Percentiles rank a stretch among this genome's conserved stretches.
Evolutionary conservation across 345 rosid species (phyloP).

Genomic region (Brassica juncea): DNA sequence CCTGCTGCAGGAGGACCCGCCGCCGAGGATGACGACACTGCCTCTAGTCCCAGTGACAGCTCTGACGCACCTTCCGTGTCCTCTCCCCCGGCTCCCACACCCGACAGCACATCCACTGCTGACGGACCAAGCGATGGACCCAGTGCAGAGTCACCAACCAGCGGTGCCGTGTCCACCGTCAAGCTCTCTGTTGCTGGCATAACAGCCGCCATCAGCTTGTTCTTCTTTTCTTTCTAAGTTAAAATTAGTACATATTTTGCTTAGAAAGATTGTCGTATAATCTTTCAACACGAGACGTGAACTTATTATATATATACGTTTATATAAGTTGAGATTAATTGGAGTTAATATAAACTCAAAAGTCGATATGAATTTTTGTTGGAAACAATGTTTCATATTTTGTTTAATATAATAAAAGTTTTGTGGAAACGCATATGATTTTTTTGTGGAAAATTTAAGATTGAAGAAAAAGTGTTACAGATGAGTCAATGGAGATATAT

Average conservation of each 20-base stretch:
- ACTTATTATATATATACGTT: background rate
- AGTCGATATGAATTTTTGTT: slow-evolving; percentile 17
- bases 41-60: slow-evolving; percentile 31
- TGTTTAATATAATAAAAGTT: background rate
- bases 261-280: slow-evolving; percentile 22
- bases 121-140: slow-evolving; percentile 29
- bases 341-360: slow-evolving; percentile 26
- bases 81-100: slow-evolving; percentile 31
- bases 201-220: background rate
- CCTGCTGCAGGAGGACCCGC: slow-evolving; percentile 24
- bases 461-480: background rate
- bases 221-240: slow-evolving; percentile 33
- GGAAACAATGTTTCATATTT: slow-evolving; percentile 23
- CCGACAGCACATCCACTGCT: slow-evolving; percentile 3
- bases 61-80: slow-evolving; percentile 6
- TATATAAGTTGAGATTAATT: slow-evolving; percentile 29
- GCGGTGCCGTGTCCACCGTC: slow-evolving; percentile 2
- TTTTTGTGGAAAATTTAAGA: background rate
- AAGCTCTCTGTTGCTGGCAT: slow-evolving; percentile 16
- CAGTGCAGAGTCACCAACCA: slow-evolving; percentile 9
- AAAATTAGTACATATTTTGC: background rate
- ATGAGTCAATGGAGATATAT: background rate
- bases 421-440: background rate
- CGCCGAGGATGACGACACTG: slow-evolving; percentile 31
- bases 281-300: slow-evolving; percentile 6